phyloP scores from a whole-genome alignment of 108 stramenopile genomes.

The Stephanodiscus minutulus region DNA sequence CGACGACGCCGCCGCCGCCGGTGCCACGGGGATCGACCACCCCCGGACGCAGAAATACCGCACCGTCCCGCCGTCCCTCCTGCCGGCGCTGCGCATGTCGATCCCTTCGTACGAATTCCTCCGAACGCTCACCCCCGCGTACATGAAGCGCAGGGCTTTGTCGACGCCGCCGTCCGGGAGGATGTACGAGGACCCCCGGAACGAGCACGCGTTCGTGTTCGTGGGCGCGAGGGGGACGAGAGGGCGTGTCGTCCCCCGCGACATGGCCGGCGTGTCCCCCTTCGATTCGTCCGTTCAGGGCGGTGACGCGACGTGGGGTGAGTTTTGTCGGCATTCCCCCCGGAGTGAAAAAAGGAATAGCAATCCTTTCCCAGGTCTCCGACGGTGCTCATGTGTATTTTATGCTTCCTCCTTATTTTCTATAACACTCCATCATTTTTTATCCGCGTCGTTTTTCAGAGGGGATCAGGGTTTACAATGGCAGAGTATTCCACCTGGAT shows the following conservation, averaged over 20 bases:
- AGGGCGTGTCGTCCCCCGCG: conserved; percentile 71
- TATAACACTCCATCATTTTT: neutral
- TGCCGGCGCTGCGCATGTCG: conserved; percentile 64
- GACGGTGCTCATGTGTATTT: neutral
- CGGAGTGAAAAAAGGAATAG: too few relatives aligned
- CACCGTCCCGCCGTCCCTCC: conserved; percentile 60
- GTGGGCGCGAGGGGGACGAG: conserved; percentile 60
- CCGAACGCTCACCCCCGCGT: conserved; percentile 44
- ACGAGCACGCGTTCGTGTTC: conserved; percentile 85
- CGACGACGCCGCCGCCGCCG: conserved; percentile 7
- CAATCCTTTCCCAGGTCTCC: too few relatives aligned
- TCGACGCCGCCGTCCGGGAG: conserved; percentile 52
- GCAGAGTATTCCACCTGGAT: conserved; percentile 83
- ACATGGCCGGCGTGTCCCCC: conserved; percentile 72
- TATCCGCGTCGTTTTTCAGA: conserved; percentile 34
- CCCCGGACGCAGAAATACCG: conserved; percentile 52
- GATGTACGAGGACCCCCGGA: conserved; percentile 85
- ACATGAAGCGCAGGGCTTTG: conserved; percentile 46
- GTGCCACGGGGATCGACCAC: conserved; percentile 20
- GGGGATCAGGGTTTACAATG: conserved; percentile 86
- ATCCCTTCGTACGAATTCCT: conserved; percentile 74
- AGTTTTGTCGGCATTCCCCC: neutral
- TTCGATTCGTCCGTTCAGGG: conserved; percentile 95
- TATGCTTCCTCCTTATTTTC: neutral
- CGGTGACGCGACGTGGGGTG: conserved; percentile 75